Evolutionary conservation across 306 rosid species (phyloP).

Genomic region (Hylodesmum podocarpum): DNA sequence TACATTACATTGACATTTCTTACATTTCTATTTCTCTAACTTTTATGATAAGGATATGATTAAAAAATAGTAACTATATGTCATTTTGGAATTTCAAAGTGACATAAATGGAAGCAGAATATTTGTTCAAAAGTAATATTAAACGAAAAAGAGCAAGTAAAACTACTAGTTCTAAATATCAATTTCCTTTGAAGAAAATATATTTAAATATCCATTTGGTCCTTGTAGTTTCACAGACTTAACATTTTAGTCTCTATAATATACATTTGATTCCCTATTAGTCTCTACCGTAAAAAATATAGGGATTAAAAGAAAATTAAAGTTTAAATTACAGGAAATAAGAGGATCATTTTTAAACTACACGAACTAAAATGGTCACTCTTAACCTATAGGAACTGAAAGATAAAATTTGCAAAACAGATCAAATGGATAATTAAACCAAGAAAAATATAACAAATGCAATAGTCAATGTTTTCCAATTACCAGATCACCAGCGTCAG

Average conservation of each 20-base stretch:
- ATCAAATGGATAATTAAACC: no score
- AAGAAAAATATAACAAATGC: not conserved
- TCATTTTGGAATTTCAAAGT: not conserved
- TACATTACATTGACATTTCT: not conserved
- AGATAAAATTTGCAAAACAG: no score
- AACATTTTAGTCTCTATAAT: no score
- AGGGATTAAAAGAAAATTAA: no score
- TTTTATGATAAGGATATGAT: not conserved
- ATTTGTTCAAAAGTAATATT: not conserved
- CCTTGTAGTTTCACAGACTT: no score
- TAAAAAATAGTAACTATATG: not conserved
- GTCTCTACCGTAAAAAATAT: no score
- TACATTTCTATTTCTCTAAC: not conserved
- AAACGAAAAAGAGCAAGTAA: not conserved
- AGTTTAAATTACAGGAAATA: no score
- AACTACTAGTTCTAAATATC: conserved; percentile 7
- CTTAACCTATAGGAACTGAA: no score
- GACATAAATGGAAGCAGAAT: not conserved
- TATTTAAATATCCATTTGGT: no score
- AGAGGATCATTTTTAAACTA: no score
- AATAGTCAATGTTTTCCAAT: not conserved
- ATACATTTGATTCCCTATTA: no score
- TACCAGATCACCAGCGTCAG: conserved; percentile 84
- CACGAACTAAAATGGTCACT: no score
- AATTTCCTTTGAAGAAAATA: not conserved